These are phyloP conservation scores for Candida xiaguanensis DNA, from an alignment of 805 yeast species.

Conservation along the genomic window DNA sequence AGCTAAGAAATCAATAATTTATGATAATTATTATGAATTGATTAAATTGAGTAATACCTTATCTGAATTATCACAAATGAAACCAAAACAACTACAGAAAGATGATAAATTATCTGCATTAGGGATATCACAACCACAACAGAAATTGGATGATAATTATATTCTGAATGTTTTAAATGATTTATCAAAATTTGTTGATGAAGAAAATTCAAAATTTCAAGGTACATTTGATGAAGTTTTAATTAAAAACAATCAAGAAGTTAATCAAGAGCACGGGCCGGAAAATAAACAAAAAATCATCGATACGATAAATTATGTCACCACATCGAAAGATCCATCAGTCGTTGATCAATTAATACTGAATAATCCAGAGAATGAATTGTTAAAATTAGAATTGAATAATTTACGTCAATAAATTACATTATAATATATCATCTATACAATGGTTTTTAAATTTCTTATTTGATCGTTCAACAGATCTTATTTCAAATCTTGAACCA, in stretches of 20 bases:
- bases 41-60: conserved; percentile 63
- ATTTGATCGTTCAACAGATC: conserved; percentile 78
- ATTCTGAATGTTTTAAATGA: conserved; percentile 21
- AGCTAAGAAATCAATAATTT: conserved; percentile 65
- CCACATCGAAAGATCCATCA: not conserved
- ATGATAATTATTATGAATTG: conserved; percentile 71
- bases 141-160: conserved; percentile 13
- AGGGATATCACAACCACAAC: conserved; percentile 7
- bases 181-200: conserved; percentile 19
- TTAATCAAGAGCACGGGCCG: not conserved
- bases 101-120: conserved; percentile 6
- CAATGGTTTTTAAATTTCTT: conserved; percentile 80
- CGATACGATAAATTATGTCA: conserved; percentile 13
- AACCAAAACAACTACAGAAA: conserved; percentile 1
- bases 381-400: conserved; percentile 21
- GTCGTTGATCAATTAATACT: conserved; percentile 3
- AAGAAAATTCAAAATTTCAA: conserved; percentile 16
- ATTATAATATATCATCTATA: conserved; percentile 53
- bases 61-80: conserved; percentile 16
- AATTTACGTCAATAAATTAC: conserved; percentile 9
- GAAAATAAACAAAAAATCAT: conserved; percentile 8
- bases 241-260: conserved; percentile 10
- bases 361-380: conserved; percentile 16
- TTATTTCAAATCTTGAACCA: conserved; percentile 74
- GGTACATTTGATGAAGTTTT: conserved; percentile 20